Evolutionary conservation across 371 early-diverging fungal species (phyloP).

Genomic region (Apophysomyces elegans): DNA sequence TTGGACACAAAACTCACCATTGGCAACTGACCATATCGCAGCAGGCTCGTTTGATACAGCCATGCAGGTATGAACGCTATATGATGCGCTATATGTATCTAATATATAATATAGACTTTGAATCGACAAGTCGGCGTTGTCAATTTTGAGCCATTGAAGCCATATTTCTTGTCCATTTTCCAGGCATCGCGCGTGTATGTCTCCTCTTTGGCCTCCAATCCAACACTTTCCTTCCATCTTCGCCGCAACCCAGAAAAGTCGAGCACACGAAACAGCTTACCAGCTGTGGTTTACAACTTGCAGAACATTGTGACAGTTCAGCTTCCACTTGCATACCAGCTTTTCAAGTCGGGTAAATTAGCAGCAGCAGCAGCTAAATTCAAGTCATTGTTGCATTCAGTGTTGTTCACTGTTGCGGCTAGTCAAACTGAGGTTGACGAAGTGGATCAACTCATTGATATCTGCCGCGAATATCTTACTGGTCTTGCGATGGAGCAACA

Average conservation of each 20-base stretch:
- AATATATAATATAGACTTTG: conserved; percentile 54
- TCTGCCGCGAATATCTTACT: conserved; percentile 89
- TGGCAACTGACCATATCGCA: conserved; percentile 90
- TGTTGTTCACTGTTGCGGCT: conserved; percentile 69
- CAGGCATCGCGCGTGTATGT: conserved; percentile 75
- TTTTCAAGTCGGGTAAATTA: conserved; percentile 78
- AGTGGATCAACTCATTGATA: conserved; percentile 75
- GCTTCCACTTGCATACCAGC: conserved; percentile 80
- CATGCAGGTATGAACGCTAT: conserved; percentile 71
- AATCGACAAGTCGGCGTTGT: conserved; percentile 88
- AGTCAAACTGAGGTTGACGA: conserved; percentile 71
- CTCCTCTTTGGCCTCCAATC: conserved; percentile 63
- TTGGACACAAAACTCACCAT: conserved; percentile 84
- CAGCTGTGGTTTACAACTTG: conserved; percentile 60
- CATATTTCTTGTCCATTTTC: conserved; percentile 81
- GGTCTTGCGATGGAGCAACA: conserved; percentile 85
- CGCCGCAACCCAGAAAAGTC: conserved; percentile 67
- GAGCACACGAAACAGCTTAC: conserved; percentile 57
- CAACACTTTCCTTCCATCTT: conserved; percentile 62
- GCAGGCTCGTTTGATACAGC: conserved; percentile 94
- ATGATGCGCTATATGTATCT: neutral
- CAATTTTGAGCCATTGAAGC: conserved; percentile 90
- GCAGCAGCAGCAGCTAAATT: conserved; percentile 79
- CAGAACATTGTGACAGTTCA: conserved; percentile 52
- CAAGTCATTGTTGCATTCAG: conserved; percentile 72